phyloP scores from a whole-genome alignment of 1,139 yeast species.

The Geotrichum aggregatum region DNA sequence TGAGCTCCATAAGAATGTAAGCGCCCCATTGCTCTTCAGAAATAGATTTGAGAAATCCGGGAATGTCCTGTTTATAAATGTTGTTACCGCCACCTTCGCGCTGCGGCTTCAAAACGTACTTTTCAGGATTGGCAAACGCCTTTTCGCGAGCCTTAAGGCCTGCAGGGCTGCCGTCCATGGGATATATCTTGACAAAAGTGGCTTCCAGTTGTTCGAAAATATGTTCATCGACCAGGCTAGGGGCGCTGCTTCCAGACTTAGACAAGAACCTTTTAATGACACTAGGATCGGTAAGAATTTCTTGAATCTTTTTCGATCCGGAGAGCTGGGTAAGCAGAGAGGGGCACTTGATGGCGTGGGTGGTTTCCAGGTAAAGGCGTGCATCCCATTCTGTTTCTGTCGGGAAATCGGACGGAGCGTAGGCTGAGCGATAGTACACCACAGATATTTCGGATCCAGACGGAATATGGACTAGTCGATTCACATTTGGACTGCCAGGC shows the following conservation, averaged over 20 bases:
- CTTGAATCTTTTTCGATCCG: conserved; percentile 92
- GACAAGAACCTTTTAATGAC: conserved; percentile 45
- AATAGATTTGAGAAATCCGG: conserved; percentile 56
- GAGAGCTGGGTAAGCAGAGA: conserved; percentile 81
- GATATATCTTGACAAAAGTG: conserved; percentile 83
- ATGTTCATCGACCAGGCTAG: conserved; percentile 40
- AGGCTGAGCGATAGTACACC: conserved; percentile 86
- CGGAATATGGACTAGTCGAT: conserved; percentile 45
- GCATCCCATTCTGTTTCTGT: conserved; percentile 67
- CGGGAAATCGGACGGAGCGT: conserved; percentile 72
- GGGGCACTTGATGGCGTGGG: conserved; percentile 86
- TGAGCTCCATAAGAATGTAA: conserved; percentile 89
- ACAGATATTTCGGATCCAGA: conserved; percentile 74
- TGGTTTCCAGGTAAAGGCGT: conserved; percentile 64
- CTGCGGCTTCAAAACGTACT: conserved; percentile 88
- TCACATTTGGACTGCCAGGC: conserved; percentile 16
- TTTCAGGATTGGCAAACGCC: conserved; percentile 63
- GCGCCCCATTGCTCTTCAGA: conserved; percentile 82
- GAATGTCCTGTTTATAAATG: conserved; percentile 79
- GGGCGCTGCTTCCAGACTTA: conserved; percentile 29
- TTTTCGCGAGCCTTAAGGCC: conserved; percentile 63
- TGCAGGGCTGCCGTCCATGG: conserved; percentile 62
- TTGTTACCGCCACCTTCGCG: conserved; percentile 97
- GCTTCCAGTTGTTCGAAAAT: conserved; percentile 40
- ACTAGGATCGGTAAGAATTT: conserved; percentile 60